Conservation (phyloP, 2,329 filamentous ascomycete species). For the Pyrenophora tritici-repentis region DNA sequence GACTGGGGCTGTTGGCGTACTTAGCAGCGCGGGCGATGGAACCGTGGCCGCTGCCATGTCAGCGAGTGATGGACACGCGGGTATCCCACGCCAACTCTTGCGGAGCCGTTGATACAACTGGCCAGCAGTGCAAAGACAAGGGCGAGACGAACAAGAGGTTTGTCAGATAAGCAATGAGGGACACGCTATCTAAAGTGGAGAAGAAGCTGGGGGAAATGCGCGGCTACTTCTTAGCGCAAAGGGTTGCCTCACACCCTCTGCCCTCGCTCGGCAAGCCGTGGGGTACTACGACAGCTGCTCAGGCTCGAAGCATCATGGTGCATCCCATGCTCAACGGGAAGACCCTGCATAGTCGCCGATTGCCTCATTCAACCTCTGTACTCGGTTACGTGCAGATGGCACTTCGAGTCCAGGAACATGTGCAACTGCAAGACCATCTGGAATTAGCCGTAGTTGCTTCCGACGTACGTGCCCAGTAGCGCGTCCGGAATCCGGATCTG, state of each 20-base stretch:
- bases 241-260: slow-evolving; percentile 3
- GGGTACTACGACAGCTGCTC: slow-evolving; percentile 10
- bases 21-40: slow-evolving; percentile 54
- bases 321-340: neutral
- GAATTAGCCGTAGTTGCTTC: too few relatives aligned
- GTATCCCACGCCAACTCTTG: slow-evolving; percentile 22
- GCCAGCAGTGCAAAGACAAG: slow-evolving; percentile 1
- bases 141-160: neutral
- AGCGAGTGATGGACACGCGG: slow-evolving; percentile 18
- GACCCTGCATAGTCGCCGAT: neutral
- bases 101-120: slow-evolving; percentile 3
- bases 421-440: neutral
- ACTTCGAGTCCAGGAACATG: slow-evolving; percentile 9
- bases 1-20: slow-evolving; percentile 12
- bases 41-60: slow-evolving; percentile 61
- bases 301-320: too few relatives aligned
- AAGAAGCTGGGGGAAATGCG: slow-evolving; percentile 24
- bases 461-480: neutral
- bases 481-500: slow-evolving; percentile 6
- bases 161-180: slow-evolving; percentile 19
- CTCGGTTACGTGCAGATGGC: neutral
- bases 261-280: too few relatives aligned
- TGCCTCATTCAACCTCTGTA: neutral
- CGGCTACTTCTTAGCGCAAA: slow-evolving; percentile 17
- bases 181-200: slow-evolving; percentile 37